Percentiles rank a stretch among this genome's conserved stretches.
Conservation (phyloP, 1,139 yeast species). For the Scheffersomyces segobiensis region DNA sequence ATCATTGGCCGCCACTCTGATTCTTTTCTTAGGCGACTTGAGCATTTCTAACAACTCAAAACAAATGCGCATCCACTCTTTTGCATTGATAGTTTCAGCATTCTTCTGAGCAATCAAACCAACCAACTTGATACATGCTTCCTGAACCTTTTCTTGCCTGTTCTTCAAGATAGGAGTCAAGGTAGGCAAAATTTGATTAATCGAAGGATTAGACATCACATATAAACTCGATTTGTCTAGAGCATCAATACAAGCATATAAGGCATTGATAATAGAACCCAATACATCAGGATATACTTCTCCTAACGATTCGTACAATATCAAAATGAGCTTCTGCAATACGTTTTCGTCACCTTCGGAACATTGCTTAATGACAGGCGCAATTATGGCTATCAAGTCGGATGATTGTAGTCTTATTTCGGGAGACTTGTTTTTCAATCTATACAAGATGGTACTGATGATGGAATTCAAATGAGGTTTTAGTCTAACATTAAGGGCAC, state of each 20-base stretch:
- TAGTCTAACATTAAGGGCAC: constrained; percentile 67
- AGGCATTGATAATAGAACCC: constrained; percentile 78
- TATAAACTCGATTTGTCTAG: constrained; percentile 48
- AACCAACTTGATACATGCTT: constrained; percentile 73
- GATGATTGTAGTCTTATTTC: constrained; percentile 85
- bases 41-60: constrained; percentile 88
- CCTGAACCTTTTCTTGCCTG: constrained; percentile 90
- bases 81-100: constrained; percentile 84
- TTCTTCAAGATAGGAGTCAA: constrained; percentile 90
- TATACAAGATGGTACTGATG: constrained; percentile 69
- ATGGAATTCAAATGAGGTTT: constrained; percentile 77
- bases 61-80: constrained; percentile 98
- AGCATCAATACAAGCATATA: constrained; percentile 46
- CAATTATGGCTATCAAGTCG: constrained; percentile 66
- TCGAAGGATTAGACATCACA: constrained; percentile 72
- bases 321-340: constrained; percentile 67
- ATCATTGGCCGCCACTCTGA: constrained; percentile 81
- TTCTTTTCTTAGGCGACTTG: constrained; percentile 77
- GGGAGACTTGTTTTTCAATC: constrained; percentile 72
- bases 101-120: constrained; percentile 83
- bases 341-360: constrained; percentile 33
- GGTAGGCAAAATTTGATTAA: constrained; percentile 80
- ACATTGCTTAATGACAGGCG: constrained; percentile 69
- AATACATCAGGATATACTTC: constrained; percentile 94
- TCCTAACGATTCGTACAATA: constrained; percentile 88